These are phyloP conservation scores for Canavalia gladiata DNA, from an alignment of 306 rosid species.

Conservation along the genomic window DNA sequence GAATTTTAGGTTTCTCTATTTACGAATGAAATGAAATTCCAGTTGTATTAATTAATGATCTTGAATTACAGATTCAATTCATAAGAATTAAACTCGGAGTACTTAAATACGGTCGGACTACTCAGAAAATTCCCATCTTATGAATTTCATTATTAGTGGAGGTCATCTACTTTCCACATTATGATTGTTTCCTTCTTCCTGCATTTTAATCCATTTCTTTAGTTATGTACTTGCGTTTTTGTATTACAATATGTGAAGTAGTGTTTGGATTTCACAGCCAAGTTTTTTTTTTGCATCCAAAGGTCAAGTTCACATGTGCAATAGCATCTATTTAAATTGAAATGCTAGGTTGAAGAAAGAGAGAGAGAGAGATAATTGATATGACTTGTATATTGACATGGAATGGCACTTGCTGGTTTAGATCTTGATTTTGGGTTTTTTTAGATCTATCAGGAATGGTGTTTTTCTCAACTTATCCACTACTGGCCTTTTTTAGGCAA, in stretches of 20 bases:
- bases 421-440: conserved; percentile 67
- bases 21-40: no score
- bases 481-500: conserved; percentile 97
- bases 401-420: conserved; percentile 51
- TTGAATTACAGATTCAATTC: conserved; percentile 71
- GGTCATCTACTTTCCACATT: conserved; percentile 58
- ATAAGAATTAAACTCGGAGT: conserved; percentile 94
- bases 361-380: no score
- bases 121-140: conserved; percentile 96
- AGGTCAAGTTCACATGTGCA: conserved; percentile 58
- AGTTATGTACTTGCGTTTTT: conserved; percentile 9
- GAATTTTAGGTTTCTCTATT: background rate
- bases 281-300: conserved; percentile 77
- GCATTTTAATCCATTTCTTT: background rate
- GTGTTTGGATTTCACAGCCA: conserved; percentile 87
- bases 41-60: no score
- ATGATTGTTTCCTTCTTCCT: background rate
- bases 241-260: conserved; percentile 79
- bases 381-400: conserved; percentile 43
- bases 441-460: conserved; percentile 89
- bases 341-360: background rate
- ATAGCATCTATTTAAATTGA: background rate
- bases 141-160: conserved; percentile 94
- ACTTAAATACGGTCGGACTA: conserved; percentile 96
- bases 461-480: conserved; percentile 92